Conservation (phyloP, 805 yeast species). For the Brettanomyces custersianus region DNA sequence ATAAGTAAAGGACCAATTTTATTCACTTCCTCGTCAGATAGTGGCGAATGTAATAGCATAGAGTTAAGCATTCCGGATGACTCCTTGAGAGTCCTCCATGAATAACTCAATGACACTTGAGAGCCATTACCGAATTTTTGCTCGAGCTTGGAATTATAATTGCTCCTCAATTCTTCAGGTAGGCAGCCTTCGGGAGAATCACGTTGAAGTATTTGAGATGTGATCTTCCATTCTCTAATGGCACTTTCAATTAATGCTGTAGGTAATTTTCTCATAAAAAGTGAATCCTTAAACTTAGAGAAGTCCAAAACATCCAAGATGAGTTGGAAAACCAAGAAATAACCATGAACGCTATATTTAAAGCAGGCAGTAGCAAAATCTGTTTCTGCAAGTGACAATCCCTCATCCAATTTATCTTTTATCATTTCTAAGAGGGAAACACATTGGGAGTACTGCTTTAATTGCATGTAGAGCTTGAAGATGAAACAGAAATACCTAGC, state of each 20-base stretch:
- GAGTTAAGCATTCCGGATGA: conserved; percentile 46
- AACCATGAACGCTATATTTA: conserved; percentile 57
- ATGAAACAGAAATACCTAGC: conserved; percentile 56
- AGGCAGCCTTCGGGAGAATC: conserved; percentile 67
- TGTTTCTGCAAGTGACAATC: conserved; percentile 25
- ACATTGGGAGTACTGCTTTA: conserved; percentile 12
- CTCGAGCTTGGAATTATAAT: conserved; percentile 25
- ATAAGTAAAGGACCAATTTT: conserved; percentile 46
- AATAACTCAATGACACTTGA: conserved; percentile 50
- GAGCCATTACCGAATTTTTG: conserved; percentile 27
- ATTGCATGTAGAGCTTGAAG: conserved; percentile 25
- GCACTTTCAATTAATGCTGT: conserved; percentile 7
- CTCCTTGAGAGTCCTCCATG: conserved; percentile 82
- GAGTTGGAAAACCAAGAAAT: conserved; percentile 48
- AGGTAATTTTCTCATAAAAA: conserved; percentile 5
- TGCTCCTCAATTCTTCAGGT: conserved; percentile 35
- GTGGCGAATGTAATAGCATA: conserved; percentile 13
- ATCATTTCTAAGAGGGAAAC: conserved; percentile 24
- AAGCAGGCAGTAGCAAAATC: conserved; percentile 36
- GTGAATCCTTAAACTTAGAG: conserved; percentile 2
- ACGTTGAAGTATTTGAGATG: conserved; percentile 44
- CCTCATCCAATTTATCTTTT: conserved; percentile 24
- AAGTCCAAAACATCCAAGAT: conserved; percentile 18
- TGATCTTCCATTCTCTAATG: conserved; percentile 32
- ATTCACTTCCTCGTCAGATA: conserved; percentile 23